Conservation (phyloP, 2,329 filamentous ascomycete genomes). For the Calonectria multiphialidica region DNA sequence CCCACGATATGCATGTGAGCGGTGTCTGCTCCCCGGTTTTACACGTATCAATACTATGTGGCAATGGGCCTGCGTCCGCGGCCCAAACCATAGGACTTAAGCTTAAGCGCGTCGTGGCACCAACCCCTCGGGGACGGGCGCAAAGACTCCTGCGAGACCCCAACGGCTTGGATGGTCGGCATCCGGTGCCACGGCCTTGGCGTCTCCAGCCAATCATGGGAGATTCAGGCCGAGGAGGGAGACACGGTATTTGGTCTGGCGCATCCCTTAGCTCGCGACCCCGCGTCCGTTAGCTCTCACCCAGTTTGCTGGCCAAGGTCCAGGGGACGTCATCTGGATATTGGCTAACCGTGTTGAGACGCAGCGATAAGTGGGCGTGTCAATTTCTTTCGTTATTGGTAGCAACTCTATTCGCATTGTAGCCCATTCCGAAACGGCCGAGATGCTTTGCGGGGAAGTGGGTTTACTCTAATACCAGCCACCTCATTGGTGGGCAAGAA, state of each 20-base stretch:
- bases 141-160: not conserved
- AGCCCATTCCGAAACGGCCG: not conserved
- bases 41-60: not conserved
- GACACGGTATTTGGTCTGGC: not conserved
- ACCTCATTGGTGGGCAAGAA: not conserved
- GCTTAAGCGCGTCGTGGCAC: not conserved
- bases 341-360: not conserved
- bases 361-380: not conserved
- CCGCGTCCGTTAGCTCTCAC: not conserved
- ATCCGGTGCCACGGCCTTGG: not conserved
- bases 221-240: not conserved
- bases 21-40: not conserved
- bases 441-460: slow-evolving; percentile 7
- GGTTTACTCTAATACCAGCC: not conserved
- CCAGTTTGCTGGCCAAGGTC: not conserved
- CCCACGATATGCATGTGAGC: not conserved
- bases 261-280: not conserved
- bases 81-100: not conserved
- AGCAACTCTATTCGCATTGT: not conserved
- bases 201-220: not conserved
- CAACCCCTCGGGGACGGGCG: not conserved
- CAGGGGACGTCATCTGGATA: not conserved
- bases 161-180: not conserved
- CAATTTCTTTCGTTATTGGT: not conserved
- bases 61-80: not conserved